phyloP scores from a whole-genome alignment of 345 rosid species.

The Camelina sativa region DNA sequence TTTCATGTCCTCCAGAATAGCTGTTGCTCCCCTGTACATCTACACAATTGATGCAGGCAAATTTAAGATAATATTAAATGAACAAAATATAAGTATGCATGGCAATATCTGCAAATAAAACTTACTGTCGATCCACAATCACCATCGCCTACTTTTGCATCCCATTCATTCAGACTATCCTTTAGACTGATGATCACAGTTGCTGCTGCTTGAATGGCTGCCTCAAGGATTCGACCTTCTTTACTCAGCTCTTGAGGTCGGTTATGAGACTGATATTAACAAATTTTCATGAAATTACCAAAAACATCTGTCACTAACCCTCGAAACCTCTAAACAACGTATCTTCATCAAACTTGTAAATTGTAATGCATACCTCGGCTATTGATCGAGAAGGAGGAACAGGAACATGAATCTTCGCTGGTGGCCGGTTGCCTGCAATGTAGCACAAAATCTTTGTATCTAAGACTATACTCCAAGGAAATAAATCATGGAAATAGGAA shows the following conservation, averaged over 20 bases:
- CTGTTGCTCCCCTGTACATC: slow-evolving; percentile 87
- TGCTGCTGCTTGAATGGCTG: slow-evolving; percentile 85
- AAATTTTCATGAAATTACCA: slow-evolving; percentile 34
- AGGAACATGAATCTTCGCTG: slow-evolving; percentile 89
- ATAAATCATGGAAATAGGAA: slow-evolving; percentile 10
- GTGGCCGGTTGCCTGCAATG: slow-evolving; percentile 76
- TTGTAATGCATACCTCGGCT: slow-evolving; percentile 56
- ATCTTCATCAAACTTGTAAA: not conserved
- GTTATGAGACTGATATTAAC: slow-evolving; percentile 55
- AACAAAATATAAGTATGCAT: not conserved
- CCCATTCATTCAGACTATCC: slow-evolving; percentile 93
- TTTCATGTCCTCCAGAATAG: slow-evolving; percentile 89
- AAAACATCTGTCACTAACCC: slow-evolving; percentile 12
- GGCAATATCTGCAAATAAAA: slow-evolving; percentile 24
- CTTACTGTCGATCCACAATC: slow-evolving; percentile 98
- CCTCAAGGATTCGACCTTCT: slow-evolving; percentile 74
- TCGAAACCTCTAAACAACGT: slow-evolving; percentile 17
- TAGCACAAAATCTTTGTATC: slow-evolving; percentile 18
- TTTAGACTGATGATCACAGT: slow-evolving; percentile 63
- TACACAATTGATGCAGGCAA: slow-evolving; percentile 44
- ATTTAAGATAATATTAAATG: slow-evolving; percentile 29
- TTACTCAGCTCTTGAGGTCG: slow-evolving; percentile 67
- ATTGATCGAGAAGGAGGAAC: slow-evolving; percentile 62
- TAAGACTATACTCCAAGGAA: not conserved
- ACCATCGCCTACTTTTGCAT: slow-evolving; percentile 93